phyloP scores from a whole-genome alignment of 78 protist species.

The Dictyostelium firmibasis region DNA sequence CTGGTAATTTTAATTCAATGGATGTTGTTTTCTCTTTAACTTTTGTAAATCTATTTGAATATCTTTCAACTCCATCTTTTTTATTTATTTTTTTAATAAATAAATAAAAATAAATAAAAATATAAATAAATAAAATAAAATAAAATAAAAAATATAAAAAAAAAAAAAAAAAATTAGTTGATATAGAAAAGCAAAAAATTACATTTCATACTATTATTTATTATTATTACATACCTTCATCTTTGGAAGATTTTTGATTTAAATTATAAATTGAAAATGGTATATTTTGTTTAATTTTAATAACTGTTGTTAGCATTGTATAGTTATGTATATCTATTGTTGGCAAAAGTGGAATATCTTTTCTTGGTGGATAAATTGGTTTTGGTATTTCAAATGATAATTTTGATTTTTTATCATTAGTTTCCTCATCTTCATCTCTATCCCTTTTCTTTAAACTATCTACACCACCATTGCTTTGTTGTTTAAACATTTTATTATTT shows the following conservation, averaged over 20 bases:
- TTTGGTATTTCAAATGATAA: not conserved
- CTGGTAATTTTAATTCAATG: not conserved
- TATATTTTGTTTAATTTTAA: not conserved
- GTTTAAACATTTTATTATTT: not conserved
- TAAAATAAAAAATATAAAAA: too few relatives aligned
- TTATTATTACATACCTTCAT: not conserved
- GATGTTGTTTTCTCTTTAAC: not conserved
- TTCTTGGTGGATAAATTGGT: slow-evolving; percentile 2
- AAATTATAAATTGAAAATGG: slow-evolving; percentile 16
- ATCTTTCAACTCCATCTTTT: slow-evolving; percentile 14
- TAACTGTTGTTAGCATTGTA: not conserved
- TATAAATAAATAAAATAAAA: not conserved
- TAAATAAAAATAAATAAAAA: not conserved
- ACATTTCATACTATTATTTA: too few relatives aligned
- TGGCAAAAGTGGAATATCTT: slow-evolving; percentile 1
- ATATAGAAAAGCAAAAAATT: too few relatives aligned
- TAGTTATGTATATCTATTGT: slow-evolving; percentile 10
- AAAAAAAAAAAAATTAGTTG: too few relatives aligned
- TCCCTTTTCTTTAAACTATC: not conserved
- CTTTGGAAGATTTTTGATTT: not conserved
- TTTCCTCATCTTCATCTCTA: not conserved
- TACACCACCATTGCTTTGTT: not conserved
- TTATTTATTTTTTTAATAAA: too few relatives aligned
- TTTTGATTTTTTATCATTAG: not conserved
- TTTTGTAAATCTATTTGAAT: not conserved